Conservation (phyloP, 768 basidiomycete species). For the Macrolepiota fuliginosa region DNA sequence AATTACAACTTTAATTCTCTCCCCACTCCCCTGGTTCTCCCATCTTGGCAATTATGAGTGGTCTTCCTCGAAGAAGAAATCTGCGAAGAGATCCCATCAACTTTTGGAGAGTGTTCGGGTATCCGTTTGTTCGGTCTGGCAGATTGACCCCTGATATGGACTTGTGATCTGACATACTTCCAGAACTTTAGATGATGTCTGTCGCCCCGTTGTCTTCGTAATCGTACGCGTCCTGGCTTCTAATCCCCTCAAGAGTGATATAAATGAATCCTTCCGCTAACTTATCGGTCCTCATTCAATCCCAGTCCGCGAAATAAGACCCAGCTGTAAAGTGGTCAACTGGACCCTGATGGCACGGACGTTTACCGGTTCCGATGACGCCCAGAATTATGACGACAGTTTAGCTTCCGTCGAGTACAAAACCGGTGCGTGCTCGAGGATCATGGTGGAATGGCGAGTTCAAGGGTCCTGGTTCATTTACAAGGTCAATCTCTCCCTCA, state of each 20-base stretch:
- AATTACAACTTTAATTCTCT: slow-evolving; percentile 51
- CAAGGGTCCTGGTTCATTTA: slow-evolving; percentile 7
- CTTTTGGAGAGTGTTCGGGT: slow-evolving; percentile 22
- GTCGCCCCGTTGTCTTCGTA: slow-evolving; percentile 29
- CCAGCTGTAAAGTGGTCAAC: neutral
- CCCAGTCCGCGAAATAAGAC: slow-evolving; percentile 8
- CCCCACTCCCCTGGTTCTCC: slow-evolving; percentile 41
- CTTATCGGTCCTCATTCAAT: neutral
- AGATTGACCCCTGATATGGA: slow-evolving; percentile 43
- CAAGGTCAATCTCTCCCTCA: slow-evolving; percentile 16
- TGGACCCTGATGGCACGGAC: slow-evolving; percentile 5
- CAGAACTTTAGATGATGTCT: slow-evolving; percentile 41
- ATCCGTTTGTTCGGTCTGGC: slow-evolving; percentile 39
- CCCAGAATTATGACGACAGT: slow-evolving; percentile 8
- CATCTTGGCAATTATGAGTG: slow-evolving; percentile 40
- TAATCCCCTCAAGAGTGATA: slow-evolving; percentile 33
- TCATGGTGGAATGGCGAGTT: neutral
- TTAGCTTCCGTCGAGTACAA: slow-evolving; percentile 1
- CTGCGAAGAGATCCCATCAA: slow-evolving; percentile 25
- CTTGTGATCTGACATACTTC: slow-evolving; percentile 44
- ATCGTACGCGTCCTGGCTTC: slow-evolving; percentile 10
- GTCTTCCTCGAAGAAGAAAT: slow-evolving; percentile 35
- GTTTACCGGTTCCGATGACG: slow-evolving; percentile 5
- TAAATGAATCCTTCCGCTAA: slow-evolving; percentile 31
- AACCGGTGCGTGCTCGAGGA: neutral